Base-by-base conservation (phyloP, 805 yeast genomes). In the Sungouiella blattae region DNA sequence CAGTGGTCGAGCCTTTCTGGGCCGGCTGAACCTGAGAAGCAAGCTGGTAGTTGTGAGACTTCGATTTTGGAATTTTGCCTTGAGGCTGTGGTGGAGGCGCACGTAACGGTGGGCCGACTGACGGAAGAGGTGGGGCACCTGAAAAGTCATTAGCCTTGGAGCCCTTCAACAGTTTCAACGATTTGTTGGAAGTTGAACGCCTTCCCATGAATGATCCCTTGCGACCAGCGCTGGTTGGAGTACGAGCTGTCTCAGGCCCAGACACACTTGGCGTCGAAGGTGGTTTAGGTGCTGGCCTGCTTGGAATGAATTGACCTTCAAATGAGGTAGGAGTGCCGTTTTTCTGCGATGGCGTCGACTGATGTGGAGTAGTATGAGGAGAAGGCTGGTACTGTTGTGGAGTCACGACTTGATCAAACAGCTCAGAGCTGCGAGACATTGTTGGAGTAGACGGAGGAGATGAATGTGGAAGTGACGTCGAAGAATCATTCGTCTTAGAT, bases 251-350 rank as follows among this genome's bases (percentile, higher is more conserved):
- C 8, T 34, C 42, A 0, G 49, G 46, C n/a, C 55, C 39, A 20
- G 41, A n/a, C n/a, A n/a, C n/a, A n/a, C n/a, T n/a, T n/a, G n/a
- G n/a, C n/a, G n/a, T n/a, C n/a, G n/a, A 29, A 4, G 71, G 73
- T 1, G 85, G 84, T 47, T 72, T 75, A 21, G 86, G 86, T 0
- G 86, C 83, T 0, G 86, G 85, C 42, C 86, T 65, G 35, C 77
- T 71, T 4, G 85, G 86, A 34, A 79, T 78, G 43, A 72, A 79
- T 47, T 70, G 78, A 18, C 46, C 52, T 36, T 62, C 75, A 44
- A 27, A 11, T 7, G 35, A 11, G 11, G 26, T 20, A 3, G 30
- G 26, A n/a, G 35, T 26, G n/a, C n/a, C n/a, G n/a, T n/a, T n/a
- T n/a, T n/a, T n/a, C n/a, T n/a, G n/a, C n/a, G n/a, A n/a, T n/a